These are phyloP conservation scores for Trichophyton equinum DNA, from an alignment of 2,329 filamentous ascomycete species.

Conservation along the genomic window DNA sequence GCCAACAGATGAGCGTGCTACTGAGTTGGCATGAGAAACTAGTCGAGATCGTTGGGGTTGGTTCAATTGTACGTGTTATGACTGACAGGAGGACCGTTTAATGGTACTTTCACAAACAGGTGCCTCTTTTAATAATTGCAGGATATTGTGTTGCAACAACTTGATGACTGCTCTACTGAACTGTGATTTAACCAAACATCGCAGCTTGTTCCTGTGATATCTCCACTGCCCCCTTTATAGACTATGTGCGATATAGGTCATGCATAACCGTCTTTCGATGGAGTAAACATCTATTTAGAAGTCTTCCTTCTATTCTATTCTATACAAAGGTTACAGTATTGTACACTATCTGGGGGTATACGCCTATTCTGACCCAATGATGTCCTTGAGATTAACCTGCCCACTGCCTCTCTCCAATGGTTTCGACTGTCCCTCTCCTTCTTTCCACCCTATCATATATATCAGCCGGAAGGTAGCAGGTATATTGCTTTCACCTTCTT, in stretches of 20 bases:
- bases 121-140: neutral
- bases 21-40: conserved; percentile 99
- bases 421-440: conserved; percentile 62
- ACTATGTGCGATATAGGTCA: neutral
- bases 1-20: conserved; percentile 88
- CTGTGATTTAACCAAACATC: neutral
- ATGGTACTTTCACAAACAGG: conserved; percentile 12
- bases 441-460: conserved; percentile 98
- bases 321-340: neutral
- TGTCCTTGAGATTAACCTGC: conserved; percentile 76
- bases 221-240: neutral
- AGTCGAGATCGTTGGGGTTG: conserved; percentile 81
- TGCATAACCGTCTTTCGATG: neutral
- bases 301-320: neutral
- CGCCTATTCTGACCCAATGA: conserved; percentile 38
- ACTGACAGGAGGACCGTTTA: conserved; percentile 87
- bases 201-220: neutral
- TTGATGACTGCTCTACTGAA: neutral
- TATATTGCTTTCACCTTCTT: conserved; percentile 51
- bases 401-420: conserved; percentile 75
- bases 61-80: conserved; percentile 90
- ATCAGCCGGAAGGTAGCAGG: conserved; percentile 92
- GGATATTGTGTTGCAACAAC: neutral
- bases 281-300: neutral
- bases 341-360: neutral